phyloP scores from a whole-genome alignment of 2,329 filamentous ascomycete species.

The Pseudocercospora macadamiae region DNA sequence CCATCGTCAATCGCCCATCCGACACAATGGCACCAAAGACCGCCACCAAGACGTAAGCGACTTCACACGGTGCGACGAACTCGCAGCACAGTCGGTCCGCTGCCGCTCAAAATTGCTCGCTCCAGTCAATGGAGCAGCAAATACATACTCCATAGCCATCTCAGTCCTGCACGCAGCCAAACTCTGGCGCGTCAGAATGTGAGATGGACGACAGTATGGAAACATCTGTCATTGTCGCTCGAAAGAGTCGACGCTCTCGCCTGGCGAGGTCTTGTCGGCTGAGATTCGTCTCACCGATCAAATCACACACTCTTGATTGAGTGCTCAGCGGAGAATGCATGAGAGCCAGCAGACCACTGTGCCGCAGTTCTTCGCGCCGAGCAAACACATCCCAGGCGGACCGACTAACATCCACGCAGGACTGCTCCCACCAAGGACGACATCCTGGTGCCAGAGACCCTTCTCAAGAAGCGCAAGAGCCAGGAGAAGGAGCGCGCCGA shows the following conservation, averaged over 20 bases:
- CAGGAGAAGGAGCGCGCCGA: constrained; percentile 99
- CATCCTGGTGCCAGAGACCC: constrained; percentile 97
- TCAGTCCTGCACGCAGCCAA: constrained; percentile 42
- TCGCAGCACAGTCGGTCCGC: constrained; percentile 78
- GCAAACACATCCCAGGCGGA: constrained; percentile 62
- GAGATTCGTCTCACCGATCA: constrained; percentile 69
- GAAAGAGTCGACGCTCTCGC: constrained; percentile 35
- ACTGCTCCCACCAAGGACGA: constrained; percentile 92
- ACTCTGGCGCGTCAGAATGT: constrained; percentile 41
- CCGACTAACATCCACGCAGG: constrained; percentile 70
- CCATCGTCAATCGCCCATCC: constrained; percentile 44
- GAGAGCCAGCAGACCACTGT: constrained; percentile 75
- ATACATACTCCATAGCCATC: constrained; percentile 31
- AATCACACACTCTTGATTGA: constrained; percentile 51
- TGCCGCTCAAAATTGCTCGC: constrained; percentile 47
- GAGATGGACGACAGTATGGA: constrained; percentile 27
- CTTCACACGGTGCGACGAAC: constrained; percentile 43
- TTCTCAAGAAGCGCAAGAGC: constrained; percentile 99
- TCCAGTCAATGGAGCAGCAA: constrained; percentile 23
- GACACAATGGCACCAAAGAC: constrained; percentile 56
- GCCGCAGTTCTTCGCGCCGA: constrained; percentile 93
- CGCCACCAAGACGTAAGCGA: constrained; percentile 59
- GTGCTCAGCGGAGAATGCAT: constrained; percentile 43
- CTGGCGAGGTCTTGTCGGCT: constrained; percentile 35
- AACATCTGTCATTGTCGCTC: constrained; percentile 23